A percentile compares a stretch with the other conserved stretches of the same genome.
These are phyloP conservation scores for Melampsora americana DNA, from an alignment of 1,284 basidiomycete genomes.

Conservation along the genomic window DNA sequence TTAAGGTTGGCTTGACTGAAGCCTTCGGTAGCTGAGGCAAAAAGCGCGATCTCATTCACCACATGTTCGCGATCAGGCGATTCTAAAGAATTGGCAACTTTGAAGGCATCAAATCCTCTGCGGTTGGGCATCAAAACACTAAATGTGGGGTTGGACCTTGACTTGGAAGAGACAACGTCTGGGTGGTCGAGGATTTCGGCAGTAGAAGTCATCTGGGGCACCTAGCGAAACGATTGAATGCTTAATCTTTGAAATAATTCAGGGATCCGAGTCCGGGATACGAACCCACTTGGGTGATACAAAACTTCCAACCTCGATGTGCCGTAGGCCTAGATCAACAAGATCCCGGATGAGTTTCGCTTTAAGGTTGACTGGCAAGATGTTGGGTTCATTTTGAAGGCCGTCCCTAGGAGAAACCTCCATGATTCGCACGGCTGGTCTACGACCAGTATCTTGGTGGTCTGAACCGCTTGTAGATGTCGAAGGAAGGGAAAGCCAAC, in stretches of 20 bases:
- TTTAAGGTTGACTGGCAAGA: constrained; percentile 72
- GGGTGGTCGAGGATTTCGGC: constrained; percentile 68
- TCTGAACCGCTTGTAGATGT: too few relatives aligned
- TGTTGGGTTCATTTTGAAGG: constrained; percentile 78
- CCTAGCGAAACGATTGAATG: background rate
- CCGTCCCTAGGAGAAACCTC: constrained; percentile 92
- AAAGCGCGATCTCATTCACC: constrained; percentile 82
- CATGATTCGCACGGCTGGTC: constrained; percentile 61
- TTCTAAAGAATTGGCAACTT: background rate
- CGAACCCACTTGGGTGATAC: constrained; percentile 91
- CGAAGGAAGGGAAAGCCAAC: too few relatives aligned
- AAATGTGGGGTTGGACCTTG: constrained; percentile 69
- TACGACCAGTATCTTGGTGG: background rate
- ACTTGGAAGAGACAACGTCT: constrained; percentile 79
- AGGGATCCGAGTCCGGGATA: constrained; percentile 62
- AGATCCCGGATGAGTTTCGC: constrained; percentile 76
- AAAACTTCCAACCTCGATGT: constrained; percentile 85
- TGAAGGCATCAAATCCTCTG: constrained; percentile 47
- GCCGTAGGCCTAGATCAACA: constrained; percentile 66
- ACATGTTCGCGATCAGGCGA: constrained; percentile 55
- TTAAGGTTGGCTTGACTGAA: constrained; percentile 86
- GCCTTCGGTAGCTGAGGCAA: constrained; percentile 77
- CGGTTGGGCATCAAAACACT: constrained; percentile 47
- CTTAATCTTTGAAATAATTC: too few relatives aligned
- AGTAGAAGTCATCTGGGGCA: constrained; percentile 75